Conservation (phyloP, 495 filamentous ascomycete genomes). For the Evernia prunastri region DNA sequence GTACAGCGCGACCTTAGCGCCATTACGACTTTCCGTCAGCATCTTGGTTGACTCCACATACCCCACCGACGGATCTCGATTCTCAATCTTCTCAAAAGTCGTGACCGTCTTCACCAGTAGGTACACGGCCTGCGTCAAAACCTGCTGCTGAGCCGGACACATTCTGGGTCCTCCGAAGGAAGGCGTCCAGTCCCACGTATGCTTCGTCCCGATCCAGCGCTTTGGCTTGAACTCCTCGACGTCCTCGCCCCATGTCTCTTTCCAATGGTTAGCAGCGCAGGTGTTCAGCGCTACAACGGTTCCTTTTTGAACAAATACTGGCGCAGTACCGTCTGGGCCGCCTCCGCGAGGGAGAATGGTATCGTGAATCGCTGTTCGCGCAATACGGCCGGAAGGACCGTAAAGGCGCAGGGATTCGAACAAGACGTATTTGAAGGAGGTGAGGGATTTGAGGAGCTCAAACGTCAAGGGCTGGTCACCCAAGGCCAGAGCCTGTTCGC, state of each 20-base stretch:
- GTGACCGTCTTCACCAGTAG: slow-evolving; percentile 40
- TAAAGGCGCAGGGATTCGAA: slow-evolving; percentile 42
- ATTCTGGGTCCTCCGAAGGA: slow-evolving; percentile 59
- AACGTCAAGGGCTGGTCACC: slow-evolving; percentile 4
- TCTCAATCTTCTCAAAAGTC: slow-evolving; percentile 32
- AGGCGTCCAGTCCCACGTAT: slow-evolving; percentile 54
- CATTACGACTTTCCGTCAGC: neutral
- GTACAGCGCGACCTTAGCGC: neutral
- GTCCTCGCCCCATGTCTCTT: slow-evolving; percentile 33
- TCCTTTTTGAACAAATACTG: slow-evolving; percentile 42
- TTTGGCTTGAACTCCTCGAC: slow-evolving; percentile 28
- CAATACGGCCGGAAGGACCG: slow-evolving; percentile 52
- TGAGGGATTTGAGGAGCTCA: slow-evolving; percentile 4
- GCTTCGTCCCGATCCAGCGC: slow-evolving; percentile 25
- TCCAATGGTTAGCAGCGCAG: slow-evolving; percentile 32
- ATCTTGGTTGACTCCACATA: neutral
- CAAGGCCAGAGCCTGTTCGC: slow-evolving; percentile 33
- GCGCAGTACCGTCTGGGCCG: slow-evolving; percentile 42
- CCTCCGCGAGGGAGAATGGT: slow-evolving; percentile 51
- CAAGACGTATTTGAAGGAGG: slow-evolving; percentile 5
- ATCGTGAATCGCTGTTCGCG: slow-evolving; percentile 42
- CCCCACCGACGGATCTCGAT: slow-evolving; percentile 17
- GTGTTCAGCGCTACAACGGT: slow-evolving; percentile 23
- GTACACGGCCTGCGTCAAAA: slow-evolving; percentile 54
- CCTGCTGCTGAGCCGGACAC: slow-evolving; percentile 50